A percentile compares a stretch with the other conserved stretches of the same genome.
These are phyloP conservation scores for Pythium utonaiense DNA, from an alignment of 352 stramenopile species.

Conservation along the genomic window DNA sequence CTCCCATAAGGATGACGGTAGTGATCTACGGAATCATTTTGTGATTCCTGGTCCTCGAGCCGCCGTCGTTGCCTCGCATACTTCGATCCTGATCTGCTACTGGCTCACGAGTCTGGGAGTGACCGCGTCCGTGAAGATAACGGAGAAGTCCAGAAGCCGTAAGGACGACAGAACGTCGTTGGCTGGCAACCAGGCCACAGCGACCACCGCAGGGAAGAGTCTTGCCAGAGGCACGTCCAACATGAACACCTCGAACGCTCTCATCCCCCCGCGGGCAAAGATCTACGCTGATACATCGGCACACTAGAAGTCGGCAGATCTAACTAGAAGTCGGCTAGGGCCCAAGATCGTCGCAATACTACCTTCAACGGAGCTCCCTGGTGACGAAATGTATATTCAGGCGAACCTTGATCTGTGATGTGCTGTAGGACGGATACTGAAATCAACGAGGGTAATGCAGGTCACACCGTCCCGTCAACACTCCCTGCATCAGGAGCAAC, in stretches of 20 bases:
- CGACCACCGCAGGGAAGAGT: background rate
- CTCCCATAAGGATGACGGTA: conserved; percentile 31
- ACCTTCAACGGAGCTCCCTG: no score
- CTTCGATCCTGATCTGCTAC: conserved; percentile 50
- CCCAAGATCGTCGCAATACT: no score
- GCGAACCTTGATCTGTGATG: no score
- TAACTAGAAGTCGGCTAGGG: no score
- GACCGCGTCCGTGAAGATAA: conserved; percentile 2
- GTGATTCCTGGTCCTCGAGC: conserved; percentile 33
- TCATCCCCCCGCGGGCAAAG: background rate
- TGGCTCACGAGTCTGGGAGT: conserved; percentile 33
- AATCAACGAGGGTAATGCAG: no score
- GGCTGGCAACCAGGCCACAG: background rate
- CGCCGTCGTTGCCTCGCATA: conserved; percentile 39
- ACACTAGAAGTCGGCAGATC: no score
- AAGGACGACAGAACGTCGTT: background rate
- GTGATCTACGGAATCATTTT: conserved; percentile 16
- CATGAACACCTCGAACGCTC: background rate
- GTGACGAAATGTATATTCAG: no score
- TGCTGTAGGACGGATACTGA: no score
- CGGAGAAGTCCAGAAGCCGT: background rate
- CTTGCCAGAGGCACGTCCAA: background rate
- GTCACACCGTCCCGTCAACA: no score
- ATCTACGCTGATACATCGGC: background rate
- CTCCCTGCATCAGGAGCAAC: no score